These are phyloP conservation scores for Leptoxyphium fumago DNA, from an alignment of 2,329 filamentous ascomycete genomes.

Conservation along the genomic window DNA sequence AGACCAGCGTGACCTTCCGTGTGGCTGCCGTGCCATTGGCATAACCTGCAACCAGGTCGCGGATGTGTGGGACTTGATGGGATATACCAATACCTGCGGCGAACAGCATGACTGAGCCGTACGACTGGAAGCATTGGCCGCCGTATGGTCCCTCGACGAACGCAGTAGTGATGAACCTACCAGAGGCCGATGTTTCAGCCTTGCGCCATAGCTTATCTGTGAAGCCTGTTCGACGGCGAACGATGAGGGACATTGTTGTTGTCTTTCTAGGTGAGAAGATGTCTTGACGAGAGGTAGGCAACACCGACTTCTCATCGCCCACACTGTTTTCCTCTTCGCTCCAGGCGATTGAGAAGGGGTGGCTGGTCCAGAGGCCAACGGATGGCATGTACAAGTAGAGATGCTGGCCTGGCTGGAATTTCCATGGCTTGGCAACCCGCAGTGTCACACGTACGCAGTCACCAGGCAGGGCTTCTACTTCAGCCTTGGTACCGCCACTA, in stretches of 20 bases:
- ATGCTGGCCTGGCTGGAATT: conserved; percentile 60
- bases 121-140: conserved; percentile 72
- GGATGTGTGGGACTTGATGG: conserved; percentile 80
- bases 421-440: conserved; percentile 62
- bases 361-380: conserved; percentile 58
- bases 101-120: conserved; percentile 81
- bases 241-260: conserved; percentile 60
- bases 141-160: conserved; percentile 80
- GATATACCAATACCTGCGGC: conserved; percentile 91
- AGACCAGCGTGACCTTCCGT: conserved; percentile 68
- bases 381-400: conserved; percentile 65
- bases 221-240: conserved; percentile 77
- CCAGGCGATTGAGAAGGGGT: conserved; percentile 71
- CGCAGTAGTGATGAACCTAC: conserved; percentile 49
- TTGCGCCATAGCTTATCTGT: conserved; percentile 67
- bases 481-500: conserved; percentile 45
- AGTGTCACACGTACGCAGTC: conserved; percentile 61
- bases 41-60: conserved; percentile 43
- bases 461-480: conserved; percentile 62
- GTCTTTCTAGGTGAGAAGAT: conserved; percentile 33
- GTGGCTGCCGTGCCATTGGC: conserved; percentile 63
- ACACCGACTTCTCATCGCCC: conserved; percentile 25
- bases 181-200: conserved; percentile 40
- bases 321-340: conserved; percentile 44
- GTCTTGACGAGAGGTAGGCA: conserved; percentile 37